Evolutionary conservation across 139 green algal species (phyloP), one percentile per base, ranked within the genome.

Genomic region (Raphidocelis subcapitata): DNA sequence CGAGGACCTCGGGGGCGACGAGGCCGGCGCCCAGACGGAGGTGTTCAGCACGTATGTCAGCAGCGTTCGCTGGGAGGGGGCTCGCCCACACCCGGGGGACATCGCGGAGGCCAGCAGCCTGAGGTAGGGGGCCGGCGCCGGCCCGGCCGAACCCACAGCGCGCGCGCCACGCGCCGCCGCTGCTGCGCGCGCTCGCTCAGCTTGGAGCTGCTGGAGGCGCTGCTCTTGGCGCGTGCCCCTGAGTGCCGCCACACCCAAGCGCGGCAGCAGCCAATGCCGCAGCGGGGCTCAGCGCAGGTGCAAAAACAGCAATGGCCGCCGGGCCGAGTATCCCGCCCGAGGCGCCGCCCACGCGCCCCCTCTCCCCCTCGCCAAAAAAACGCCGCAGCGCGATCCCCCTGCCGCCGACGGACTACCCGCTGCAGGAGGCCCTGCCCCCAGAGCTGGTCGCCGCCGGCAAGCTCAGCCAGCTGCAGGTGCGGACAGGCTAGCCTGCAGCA

Each of bases 381-480:
- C 15, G 41, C 16, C 76, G 79, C 88, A 93, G 88, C 51, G 86
- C 90, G 26, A 90, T 96, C 32, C 61, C 71, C 24, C 82, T 96
- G 47, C 92, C 92, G 5, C 55, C 65, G 12, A 84, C 70, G 3
- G 44, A 66, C 46, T 97, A 96, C 69, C 92, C 91, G 0, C 77
- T 97, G 20, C 88, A 73, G 64, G 87, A 93, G 31, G 69, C 70
- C 8, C 55, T 93, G 10, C 82, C 83, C 29, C 28, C 37, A 0
- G 75, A 85, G 3, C n/a, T 94, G 1, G 81, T 93, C 0, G 51
- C 67, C 5, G 67, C 23, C 3, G 90, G 90, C 32, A 90, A 90
- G 78, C 88, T 97, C 21, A 92, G 82, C 59, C 72, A 76, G 60
- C 77, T 97, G 84, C 93, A 98, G 41, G 41, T 49, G 41, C 41